Evolutionary conservation across 306 rosid species (phyloP).

Genomic region (Dryas alaskensis): DNA sequence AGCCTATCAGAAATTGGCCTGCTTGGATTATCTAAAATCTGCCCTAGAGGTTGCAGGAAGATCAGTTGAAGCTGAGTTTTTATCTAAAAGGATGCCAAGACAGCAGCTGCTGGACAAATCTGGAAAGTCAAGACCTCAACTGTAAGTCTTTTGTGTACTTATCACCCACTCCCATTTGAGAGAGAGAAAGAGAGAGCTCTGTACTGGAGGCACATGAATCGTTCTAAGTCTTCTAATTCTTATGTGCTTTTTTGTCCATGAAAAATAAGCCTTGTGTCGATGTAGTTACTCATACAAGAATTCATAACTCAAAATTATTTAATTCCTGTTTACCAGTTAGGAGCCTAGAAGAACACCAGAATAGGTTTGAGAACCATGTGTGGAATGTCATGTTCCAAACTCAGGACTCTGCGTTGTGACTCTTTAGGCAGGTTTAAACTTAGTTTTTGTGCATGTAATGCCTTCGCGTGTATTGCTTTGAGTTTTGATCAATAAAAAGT

Average conservation of each 20-base stretch:
- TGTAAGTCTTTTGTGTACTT: conserved; percentile 20
- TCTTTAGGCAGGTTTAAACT: neutral
- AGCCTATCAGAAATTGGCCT: conserved; percentile 50
- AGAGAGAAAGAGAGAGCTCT: neutral
- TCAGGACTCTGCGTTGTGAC: neutral
- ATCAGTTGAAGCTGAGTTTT: conserved; percentile 58
- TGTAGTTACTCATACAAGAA: neutral
- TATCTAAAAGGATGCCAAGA: conserved; percentile 51
- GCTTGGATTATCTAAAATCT: conserved; percentile 45
- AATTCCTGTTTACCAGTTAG: neutral
- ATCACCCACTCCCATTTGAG: too few species aligned
- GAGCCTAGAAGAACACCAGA: neutral
- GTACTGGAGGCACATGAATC: neutral
- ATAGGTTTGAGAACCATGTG: neutral
- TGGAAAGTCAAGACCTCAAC: conserved; percentile 25
- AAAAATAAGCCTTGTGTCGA: neutral
- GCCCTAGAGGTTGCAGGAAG: conserved; percentile 55
- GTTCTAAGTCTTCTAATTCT: neutral
- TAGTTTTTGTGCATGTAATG: neutral
- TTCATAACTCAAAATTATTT: neutral
- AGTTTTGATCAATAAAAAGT: too few species aligned
- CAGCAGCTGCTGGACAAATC: conserved; percentile 17
- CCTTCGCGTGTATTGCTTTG: neutral
- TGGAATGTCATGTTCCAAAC: neutral
- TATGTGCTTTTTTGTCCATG: neutral